These are phyloP conservation scores for Aspergillus sparsus DNA, from an alignment of 495 filamentous ascomycete genomes.

Conservation along the genomic window DNA sequence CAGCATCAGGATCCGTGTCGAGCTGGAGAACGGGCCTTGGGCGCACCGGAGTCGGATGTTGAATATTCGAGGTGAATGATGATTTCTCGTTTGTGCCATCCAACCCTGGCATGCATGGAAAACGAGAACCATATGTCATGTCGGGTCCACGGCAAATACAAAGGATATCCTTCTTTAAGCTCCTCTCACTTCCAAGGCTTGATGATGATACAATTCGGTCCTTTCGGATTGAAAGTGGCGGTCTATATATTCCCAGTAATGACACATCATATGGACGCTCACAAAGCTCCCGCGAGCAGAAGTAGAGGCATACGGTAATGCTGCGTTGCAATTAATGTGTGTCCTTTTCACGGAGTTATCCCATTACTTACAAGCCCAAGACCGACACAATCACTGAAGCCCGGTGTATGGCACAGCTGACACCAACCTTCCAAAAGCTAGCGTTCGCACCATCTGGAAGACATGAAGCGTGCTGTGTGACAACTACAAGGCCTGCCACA, in stretches of 20 bases:
- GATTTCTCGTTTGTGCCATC: constrained; percentile 33
- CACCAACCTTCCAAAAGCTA: constrained; percentile 42
- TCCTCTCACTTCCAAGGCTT: constrained; percentile 45
- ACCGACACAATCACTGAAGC: constrained; percentile 40
- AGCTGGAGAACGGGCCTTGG: constrained; percentile 36
- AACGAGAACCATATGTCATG: constrained; percentile 28
- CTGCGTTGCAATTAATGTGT: constrained; percentile 25
- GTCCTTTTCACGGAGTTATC: not conserved
- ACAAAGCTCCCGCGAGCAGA: constrained; percentile 45
- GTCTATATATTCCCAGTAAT: constrained; percentile 41
- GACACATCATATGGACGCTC: constrained; percentile 47
- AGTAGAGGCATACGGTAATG: constrained; percentile 42
- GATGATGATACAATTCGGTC: constrained; percentile 42
- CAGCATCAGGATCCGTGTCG: constrained; percentile 33
- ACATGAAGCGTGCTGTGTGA: constrained; percentile 43
- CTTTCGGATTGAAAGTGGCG: constrained; percentile 25
- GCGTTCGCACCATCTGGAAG: constrained; percentile 31
- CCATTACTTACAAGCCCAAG: constrained; percentile 39
- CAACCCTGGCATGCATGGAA: constrained; percentile 34
- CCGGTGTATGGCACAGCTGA: constrained; percentile 46
- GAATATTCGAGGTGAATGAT: constrained; percentile 36
- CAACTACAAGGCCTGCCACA: constrained; percentile 45
- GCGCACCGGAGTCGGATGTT: constrained; percentile 38
- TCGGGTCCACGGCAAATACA: constrained; percentile 45
- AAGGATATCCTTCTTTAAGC: constrained; percentile 44